These are phyloP conservation scores for Pythium rishiriense DNA, from an alignment of 352 stramenopile species.

Conservation along the genomic window DNA sequence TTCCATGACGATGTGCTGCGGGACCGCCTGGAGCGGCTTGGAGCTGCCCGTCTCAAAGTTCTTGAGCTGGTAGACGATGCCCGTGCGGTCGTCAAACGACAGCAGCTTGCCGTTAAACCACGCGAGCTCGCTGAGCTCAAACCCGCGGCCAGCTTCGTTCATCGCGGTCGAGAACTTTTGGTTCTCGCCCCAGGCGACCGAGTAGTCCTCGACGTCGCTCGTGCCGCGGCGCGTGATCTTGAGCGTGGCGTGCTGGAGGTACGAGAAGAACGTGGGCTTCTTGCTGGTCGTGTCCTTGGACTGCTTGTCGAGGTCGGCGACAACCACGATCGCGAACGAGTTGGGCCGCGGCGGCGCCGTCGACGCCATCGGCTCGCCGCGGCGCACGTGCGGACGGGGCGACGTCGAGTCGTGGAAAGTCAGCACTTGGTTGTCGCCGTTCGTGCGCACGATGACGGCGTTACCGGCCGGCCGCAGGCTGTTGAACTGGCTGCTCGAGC, in stretches of 20 bases:
- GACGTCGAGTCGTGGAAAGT: slow-evolving; percentile 24
- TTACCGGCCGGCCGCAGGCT: slow-evolving; percentile 17
- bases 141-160: slow-evolving; percentile 95
- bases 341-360: slow-evolving; percentile 35
- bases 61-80: slow-evolving; percentile 97
- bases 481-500: slow-evolving; percentile 9
- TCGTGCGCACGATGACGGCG: slow-evolving; percentile 17
- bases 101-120: slow-evolving; percentile 90
- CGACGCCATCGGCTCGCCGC: slow-evolving; percentile 1
- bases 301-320: slow-evolving; percentile 97
- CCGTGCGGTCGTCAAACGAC: slow-evolving; percentile 98
- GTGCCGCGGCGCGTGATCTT: slow-evolving; percentile 48
- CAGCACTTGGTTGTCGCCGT: slow-evolving; percentile 23
- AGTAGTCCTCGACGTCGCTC: slow-evolving; percentile 48
- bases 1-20: slow-evolving; percentile 96
- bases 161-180: slow-evolving; percentile 77
- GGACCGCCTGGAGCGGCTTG: slow-evolving; percentile 86
- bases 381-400: slow-evolving; percentile 12
- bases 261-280: slow-evolving; percentile 91
- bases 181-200: slow-evolving; percentile 66
- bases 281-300: slow-evolving; percentile 83
- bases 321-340: slow-evolving; percentile 87
- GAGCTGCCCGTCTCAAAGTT: slow-evolving; percentile 64
- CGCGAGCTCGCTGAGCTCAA: slow-evolving; percentile 94
- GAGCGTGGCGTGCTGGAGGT: slow-evolving; percentile 90